Evolutionary conservation across 352 stramenopile genomes (phyloP), one percentile per base, ranked within the genome.

Genomic region (Globisporangium radiosum): DNA sequence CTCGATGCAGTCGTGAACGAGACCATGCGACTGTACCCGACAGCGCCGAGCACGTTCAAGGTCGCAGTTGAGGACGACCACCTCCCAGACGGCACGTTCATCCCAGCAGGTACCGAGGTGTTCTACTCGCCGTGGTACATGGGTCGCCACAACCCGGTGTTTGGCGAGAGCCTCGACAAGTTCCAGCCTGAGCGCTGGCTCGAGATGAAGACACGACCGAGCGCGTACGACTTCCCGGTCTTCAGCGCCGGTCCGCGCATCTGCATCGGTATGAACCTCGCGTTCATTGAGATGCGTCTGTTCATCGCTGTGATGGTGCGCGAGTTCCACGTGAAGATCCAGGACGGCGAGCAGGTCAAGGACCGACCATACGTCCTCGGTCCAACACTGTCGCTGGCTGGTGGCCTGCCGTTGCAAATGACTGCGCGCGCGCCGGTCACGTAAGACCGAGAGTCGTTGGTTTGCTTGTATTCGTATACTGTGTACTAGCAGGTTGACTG

Each of bases 231-330:
- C 48, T 92, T 91, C 39, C 79, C 82, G 17, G 76, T 76, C 3
- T 95, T 95, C 54, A 73, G 91, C 33, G 81, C 77, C 0, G 86
- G 86, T 0, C 79, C 75, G 3, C 78, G 84, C 1, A 66, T 82
- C 7, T 95, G 86, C 53, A 51, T 90, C 3, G 86, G 84, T 15
- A 86, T 87, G 77, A 85, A 79, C 57, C 87, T 91, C 69, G 78
- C 81, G 1, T 56, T 91, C 7, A 58, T 91, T 11, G 78, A 91
- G 50, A 60, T 75, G 49, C 87, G 87, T 60, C 64, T 86, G 52
- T 87, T 86, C 47, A 63, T 81, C 10, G 74, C 72, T n/a, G 70
- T 73, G 6, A 64, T 82, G 13, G 56, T 88, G 3, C 65, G 64
- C 17, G 65, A 72, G 19, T 84, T 79, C 48, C 61, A 75, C 37